Evolutionary conservation across 2,329 filamentous ascomycete genomes (phyloP).

Genomic region (Colletotrichum neosansevieriae): DNA sequence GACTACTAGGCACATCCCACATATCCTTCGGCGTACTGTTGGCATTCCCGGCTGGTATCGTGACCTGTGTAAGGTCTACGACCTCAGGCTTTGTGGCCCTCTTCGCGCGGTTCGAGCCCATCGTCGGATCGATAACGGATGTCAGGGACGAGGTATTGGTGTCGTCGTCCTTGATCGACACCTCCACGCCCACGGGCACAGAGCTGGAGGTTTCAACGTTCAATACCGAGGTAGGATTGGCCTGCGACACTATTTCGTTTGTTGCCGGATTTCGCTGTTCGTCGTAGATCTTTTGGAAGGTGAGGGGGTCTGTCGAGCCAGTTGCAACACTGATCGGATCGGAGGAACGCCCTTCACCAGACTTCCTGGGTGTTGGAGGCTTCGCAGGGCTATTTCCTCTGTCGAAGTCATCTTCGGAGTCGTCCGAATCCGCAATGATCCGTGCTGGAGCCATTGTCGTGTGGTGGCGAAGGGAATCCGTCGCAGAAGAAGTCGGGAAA

Average conservation of each 20-base stretch:
- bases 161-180: conserved; percentile 4
- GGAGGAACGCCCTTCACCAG: conserved; percentile 40
- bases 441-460: conserved; percentile 34
- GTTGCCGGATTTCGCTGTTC: conserved; percentile 55
- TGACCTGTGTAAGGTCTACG: conserved; percentile 49
- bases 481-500: conserved; percentile 3
- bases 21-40: conserved; percentile 46
- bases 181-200: not conserved
- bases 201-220: not conserved
- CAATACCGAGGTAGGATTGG: not conserved
- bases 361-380: conserved; percentile 18
- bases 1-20: conserved; percentile 61
- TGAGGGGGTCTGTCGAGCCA: conserved; percentile 60
- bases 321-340: conserved; percentile 47
- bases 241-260: not conserved
- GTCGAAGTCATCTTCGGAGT: conserved; percentile 36
- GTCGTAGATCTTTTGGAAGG: conserved; percentile 62
- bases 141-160: conserved; percentile 41
- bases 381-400: conserved; percentile 27
- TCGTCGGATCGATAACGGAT: conserved; percentile 47
- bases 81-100: conserved; percentile 6
- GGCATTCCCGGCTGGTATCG: conserved; percentile 47
- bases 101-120: conserved; percentile 27
- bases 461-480: conserved; percentile 17
- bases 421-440: conserved; percentile 42